Base-by-base conservation (phyloP, 495 filamentous ascomycete genomes). In the Pyrenopolyporus hunteri region DNA sequence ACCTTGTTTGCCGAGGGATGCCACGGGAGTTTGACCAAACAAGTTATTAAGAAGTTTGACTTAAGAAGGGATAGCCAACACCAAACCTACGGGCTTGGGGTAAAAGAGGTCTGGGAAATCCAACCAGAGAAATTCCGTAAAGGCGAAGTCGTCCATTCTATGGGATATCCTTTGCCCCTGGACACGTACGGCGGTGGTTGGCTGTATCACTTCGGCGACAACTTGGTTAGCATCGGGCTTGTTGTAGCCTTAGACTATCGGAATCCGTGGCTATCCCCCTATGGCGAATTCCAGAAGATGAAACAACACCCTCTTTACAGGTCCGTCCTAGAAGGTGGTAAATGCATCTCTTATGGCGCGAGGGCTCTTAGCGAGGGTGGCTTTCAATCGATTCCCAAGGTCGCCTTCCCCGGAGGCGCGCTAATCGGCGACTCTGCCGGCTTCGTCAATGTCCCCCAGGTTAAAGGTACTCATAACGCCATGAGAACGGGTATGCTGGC, bases 131-230 rank as follows among this genome's bases (percentile, higher is more conserved):
- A 97, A 73, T 97, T 97, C 77, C 79, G 84, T 26, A 87, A 89
- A 59, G 94, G 94, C 37, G 83, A 95, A 73, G 82, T 97, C 39
- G 81, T 84, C 6, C 95, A 99, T 78, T 91, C 92, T 3, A 86
- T 99, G 88, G 94, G 94, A 10, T 98, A 96, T 69, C 94, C 94
- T 10, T 74, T 99, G 23, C 87, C 93, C 6, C 80, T 75, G 67
- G 88, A 97, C 72, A 96, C 92, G 3, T 99, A 99, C 61, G 94
- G 94, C 63, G 94, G 94, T 64, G 91, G 89, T 32, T 99, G 89
- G 89, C 91, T 99, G 87, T 99, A 99, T 67, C 94, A 99, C 73
- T 98, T 98, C 70, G 94, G 92, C 16, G 93, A 98, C 62, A 98
- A 98, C 74, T 85, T 97, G 64, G 94, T 98, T 63, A 93, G 89